These are phyloP conservation scores for Colletotrichum lindemuthianum DNA, from an alignment of 2,329 filamentous ascomycete genomes.

Conservation along the genomic window DNA sequence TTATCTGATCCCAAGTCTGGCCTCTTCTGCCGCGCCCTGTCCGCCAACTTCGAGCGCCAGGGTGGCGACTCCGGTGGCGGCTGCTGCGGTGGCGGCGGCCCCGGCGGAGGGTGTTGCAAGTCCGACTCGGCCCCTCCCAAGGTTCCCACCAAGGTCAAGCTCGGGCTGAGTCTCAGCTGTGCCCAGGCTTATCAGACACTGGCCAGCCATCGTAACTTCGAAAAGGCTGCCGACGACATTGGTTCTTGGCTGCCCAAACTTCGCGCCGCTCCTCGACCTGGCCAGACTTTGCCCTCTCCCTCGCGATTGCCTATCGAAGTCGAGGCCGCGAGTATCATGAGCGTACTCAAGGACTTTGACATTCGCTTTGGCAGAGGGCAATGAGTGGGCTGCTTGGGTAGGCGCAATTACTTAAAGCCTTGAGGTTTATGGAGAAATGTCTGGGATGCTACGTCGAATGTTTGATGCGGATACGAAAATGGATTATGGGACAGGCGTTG, in stretches of 20 bases:
- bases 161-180: conserved; percentile 72
- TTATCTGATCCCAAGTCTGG: conserved; percentile 81
- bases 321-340: conserved; percentile 86
- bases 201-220: conserved; percentile 80
- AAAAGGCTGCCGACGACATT: conserved; percentile 77
- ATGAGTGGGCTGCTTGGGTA: conserved; percentile 1
- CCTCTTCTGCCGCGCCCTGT: conserved; percentile 84
- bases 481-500: conserved; percentile 1
- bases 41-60: conserved; percentile 68
- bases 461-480: conserved; percentile 7
- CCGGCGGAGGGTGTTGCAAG: conserved; percentile 74
- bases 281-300: conserved; percentile 43
- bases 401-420: conserved; percentile 6
- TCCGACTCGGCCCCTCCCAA: conserved; percentile 47
- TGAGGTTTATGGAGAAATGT: conserved; percentile 1
- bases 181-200: conserved; percentile 84
- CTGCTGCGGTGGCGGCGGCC: conserved; percentile 70
- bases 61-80: conserved; percentile 47
- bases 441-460: too few species aligned
- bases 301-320: conserved; percentile 74
- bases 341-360: conserved; percentile 84
- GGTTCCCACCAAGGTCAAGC: conserved; percentile 44
- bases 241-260: conserved; percentile 81
- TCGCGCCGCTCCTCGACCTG: conserved; percentile 62
- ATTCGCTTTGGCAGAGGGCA: conserved; percentile 68